A percentile compares a stretch with the other conserved stretches of the same genome.
These are phyloP conservation scores for Astrocystis sublimbata DNA, from an alignment of 495 filamentous ascomycete species.

Conservation along the genomic window DNA sequence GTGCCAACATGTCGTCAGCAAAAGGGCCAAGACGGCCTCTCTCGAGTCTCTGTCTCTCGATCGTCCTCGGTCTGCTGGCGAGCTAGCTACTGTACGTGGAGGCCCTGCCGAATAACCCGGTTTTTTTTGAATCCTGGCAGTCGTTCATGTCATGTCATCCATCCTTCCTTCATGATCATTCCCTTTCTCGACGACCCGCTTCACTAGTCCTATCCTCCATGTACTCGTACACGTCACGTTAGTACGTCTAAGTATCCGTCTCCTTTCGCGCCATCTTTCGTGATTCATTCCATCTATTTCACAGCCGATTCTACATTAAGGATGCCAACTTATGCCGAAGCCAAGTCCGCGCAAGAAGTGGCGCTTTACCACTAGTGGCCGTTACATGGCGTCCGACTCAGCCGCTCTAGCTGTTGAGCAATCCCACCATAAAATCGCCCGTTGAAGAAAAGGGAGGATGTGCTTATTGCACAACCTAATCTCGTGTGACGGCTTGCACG, in stretches of 20 bases:
- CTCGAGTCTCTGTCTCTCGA: too few species aligned
- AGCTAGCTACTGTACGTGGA: too few species aligned
- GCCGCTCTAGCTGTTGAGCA: not conserved
- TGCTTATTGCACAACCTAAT: not conserved
- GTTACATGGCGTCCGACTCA: not conserved
- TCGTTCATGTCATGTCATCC: not conserved
- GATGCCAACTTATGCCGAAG: too few species aligned
- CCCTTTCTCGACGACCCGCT: not conserved
- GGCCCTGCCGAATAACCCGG: not conserved
- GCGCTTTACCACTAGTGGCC: not conserved
- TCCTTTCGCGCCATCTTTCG: too few species aligned
- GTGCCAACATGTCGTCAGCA: not conserved
- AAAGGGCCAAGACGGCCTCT: too few species aligned
- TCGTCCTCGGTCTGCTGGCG: too few species aligned
- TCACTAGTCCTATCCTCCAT: not conserved
- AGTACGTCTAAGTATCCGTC: too few species aligned
- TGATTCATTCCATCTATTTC: too few species aligned
- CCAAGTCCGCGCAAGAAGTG: not conserved
- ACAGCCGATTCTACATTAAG: too few species aligned
- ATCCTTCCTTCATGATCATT: conserved; percentile 4
- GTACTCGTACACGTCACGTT: too few species aligned
- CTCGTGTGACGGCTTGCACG: not conserved
- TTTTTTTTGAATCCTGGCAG: not conserved
- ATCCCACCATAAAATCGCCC: not conserved
- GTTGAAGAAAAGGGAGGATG: not conserved